Conservation (phyloP, 192 early-diverging fungal species). For the Coemansia asiatica region DNA sequence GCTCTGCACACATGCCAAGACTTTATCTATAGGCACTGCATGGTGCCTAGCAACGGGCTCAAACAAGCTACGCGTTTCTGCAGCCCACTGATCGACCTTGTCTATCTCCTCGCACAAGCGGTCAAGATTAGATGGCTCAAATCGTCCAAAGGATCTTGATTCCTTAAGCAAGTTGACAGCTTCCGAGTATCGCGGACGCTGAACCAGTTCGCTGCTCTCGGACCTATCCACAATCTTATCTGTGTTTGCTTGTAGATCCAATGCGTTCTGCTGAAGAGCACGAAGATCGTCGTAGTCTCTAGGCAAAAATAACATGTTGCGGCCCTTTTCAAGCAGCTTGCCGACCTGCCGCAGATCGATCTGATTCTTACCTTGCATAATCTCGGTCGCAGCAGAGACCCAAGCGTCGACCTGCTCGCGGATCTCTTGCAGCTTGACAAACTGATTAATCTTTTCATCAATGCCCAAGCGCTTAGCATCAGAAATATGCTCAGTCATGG, state of each 20-base stretch:
- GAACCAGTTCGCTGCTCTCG: slow-evolving; percentile 22
- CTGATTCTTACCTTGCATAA: slow-evolving; percentile 9
- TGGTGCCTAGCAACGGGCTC: slow-evolving; percentile 7
- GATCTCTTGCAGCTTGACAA: slow-evolving; percentile 7
- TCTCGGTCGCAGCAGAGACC: slow-evolving; percentile 12
- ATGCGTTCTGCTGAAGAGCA: slow-evolving; percentile 27
- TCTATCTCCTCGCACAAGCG: slow-evolving; percentile 14
- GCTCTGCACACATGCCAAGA: slow-evolving; percentile 17
- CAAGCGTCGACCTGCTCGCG: slow-evolving; percentile 15
- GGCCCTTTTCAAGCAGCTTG: slow-evolving; percentile 44
- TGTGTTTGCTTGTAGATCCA: slow-evolving; percentile 36
- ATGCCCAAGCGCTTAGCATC: slow-evolving; percentile 15
- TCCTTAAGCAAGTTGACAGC: slow-evolving; percentile 13
- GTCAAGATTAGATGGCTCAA: slow-evolving; percentile 26
- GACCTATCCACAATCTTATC: slow-evolving; percentile 25
- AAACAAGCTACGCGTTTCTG: slow-evolving; percentile 20
- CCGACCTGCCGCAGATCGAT: slow-evolving; percentile 26
- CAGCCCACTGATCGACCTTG: slow-evolving; percentile 22
- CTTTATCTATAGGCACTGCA: slow-evolving; percentile 4
- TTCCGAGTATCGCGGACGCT: slow-evolving; percentile 35
- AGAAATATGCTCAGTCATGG: slow-evolving; percentile 8
- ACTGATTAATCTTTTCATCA: slow-evolving; percentile 7
- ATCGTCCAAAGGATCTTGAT: slow-evolving; percentile 29
- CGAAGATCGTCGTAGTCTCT: slow-evolving; percentile 19
- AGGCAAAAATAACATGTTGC: slow-evolving; percentile 28